A percentile compares a stretch with the other conserved stretches of the same genome.
Conservation (phyloP, 2,329 filamentous ascomycete genomes). For the Alternaria sp. region DNA sequence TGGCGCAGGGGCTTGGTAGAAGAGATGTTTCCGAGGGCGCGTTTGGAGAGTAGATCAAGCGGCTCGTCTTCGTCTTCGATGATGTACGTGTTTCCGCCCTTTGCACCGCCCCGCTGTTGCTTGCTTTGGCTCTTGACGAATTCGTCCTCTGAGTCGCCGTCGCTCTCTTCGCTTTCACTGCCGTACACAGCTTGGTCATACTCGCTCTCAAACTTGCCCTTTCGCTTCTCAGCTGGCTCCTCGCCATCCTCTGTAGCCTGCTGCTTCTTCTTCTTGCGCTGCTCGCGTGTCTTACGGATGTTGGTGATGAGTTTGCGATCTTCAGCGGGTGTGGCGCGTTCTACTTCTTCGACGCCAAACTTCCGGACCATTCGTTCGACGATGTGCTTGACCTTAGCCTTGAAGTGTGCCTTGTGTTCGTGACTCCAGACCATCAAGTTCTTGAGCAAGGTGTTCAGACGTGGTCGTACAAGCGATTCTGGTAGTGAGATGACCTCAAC, state of each 20-base stretch:
- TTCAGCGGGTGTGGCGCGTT: constrained; percentile 80
- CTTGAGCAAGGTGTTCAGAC: constrained; percentile 79
- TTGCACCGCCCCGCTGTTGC: constrained; percentile 49
- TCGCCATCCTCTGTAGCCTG: constrained; percentile 67
- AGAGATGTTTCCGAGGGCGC: constrained; percentile 90
- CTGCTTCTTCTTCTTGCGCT: constrained; percentile 87
- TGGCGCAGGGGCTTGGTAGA: constrained; percentile 80
- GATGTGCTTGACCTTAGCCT: constrained; percentile 97
- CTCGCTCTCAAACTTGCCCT: constrained; percentile 83
- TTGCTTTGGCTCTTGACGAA: constrained; percentile 45
- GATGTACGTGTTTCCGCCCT: constrained; percentile 76
- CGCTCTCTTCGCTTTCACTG: constrained; percentile 63
- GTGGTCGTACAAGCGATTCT: constrained; percentile 77
- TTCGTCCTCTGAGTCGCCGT: constrained; percentile 51
- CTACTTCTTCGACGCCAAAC: constrained; percentile 83
- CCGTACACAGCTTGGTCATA: constrained; percentile 97
- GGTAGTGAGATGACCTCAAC: constrained; percentile 90
- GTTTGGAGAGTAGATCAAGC: constrained; percentile 88
- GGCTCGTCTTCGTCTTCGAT: constrained; percentile 94
- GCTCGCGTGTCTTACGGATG: constrained; percentile 93
- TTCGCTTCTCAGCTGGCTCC: constrained; percentile 51
- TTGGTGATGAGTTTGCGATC: constrained; percentile 92
- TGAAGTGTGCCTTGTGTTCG: constrained; percentile 97
- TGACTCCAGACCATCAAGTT: constrained; percentile 96
- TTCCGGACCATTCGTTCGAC: constrained; percentile 91